These are phyloP conservation scores for Umbelopsis isabellina DNA, from an alignment of 192 early-diverging fungal genomes.

Conservation along the genomic window DNA sequence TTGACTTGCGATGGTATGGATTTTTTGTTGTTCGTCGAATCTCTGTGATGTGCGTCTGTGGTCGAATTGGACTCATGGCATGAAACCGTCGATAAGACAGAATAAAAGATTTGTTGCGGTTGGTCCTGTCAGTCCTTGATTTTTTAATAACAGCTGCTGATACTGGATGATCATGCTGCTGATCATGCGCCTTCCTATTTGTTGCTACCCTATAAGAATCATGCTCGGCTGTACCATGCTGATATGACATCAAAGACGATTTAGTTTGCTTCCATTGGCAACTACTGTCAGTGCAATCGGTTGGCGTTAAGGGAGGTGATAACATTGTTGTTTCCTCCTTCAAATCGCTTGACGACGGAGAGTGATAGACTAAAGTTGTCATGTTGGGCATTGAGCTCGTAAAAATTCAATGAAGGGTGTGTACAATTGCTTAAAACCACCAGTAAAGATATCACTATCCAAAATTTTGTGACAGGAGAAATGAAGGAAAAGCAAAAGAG, in stretches of 20 bases:
- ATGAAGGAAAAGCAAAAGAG: neutral
- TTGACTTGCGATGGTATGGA: neutral
- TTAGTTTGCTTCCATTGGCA: slow-evolving; percentile 11
- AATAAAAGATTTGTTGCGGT: slow-evolving; percentile 17
- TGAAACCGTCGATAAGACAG: slow-evolving; percentile 16
- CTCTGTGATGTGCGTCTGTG: neutral
- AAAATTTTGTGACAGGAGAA: neutral
- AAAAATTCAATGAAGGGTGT: too few species aligned
- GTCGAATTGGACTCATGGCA: neutral
- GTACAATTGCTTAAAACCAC: too few species aligned
- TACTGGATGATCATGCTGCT: slow-evolving; percentile 18
- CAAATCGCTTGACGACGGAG: neutral
- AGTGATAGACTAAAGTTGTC: neutral
- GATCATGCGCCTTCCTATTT: slow-evolving; percentile 23
- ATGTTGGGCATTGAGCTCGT: neutral
- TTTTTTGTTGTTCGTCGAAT: neutral
- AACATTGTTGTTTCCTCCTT: neutral
- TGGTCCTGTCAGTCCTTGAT: slow-evolving; percentile 3
- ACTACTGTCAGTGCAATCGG: neutral
- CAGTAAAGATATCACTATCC: too few species aligned
- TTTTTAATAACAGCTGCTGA: slow-evolving; percentile 17
- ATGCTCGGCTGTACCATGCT: slow-evolving; percentile 11
- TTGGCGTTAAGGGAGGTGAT: slow-evolving; percentile 13
- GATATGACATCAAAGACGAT: slow-evolving; percentile 17
- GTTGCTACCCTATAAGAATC: slow-evolving; percentile 12